Percentiles rank a stretch among this genome's conserved stretches.
These are phyloP conservation scores for Phytophthora sojae DNA, from an alignment of 352 stramenopile genomes.

Conservation along the genomic window DNA sequence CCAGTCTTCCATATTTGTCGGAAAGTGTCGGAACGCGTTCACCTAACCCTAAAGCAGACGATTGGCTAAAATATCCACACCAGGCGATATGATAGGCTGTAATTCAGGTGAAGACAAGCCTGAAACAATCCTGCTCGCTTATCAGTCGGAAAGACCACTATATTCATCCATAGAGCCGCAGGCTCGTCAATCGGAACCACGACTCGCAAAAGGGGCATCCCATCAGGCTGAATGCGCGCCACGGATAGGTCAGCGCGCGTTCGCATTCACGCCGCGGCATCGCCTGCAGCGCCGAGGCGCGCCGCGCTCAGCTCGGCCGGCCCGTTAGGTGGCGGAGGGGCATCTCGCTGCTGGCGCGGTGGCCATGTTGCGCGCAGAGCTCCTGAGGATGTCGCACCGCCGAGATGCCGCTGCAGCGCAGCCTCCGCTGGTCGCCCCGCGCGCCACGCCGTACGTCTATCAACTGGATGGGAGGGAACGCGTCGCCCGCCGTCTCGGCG, in stretches of 20 bases:
- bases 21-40: no score
- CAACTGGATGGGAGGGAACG: constrained; percentile 35
- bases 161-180: no score
- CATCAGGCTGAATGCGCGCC: constrained; percentile 21
- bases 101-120: no score
- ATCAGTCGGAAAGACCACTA: no score
- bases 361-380: constrained; percentile 10
- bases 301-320: not conserved
- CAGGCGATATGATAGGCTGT: no score
- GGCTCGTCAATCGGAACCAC: constrained; percentile 22
- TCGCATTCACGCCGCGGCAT: constrained; percentile 19
- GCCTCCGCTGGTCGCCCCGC: not conserved
- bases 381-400: constrained; percentile 23
- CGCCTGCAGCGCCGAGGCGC: not conserved
- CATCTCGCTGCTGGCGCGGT: not conserved
- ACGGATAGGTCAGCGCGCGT: not conserved
- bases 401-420: not conserved
- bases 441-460: constrained; percentile 32
- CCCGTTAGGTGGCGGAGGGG: constrained; percentile 11
- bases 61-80: no score
- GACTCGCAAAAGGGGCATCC: constrained; percentile 10
- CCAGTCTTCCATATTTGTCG: no score
- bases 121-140: no score
- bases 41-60: no score
- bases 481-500: not conserved